Base-by-base conservation (phyloP, 202 grass and related monocot species). In the Carex arenaria region DNA sequence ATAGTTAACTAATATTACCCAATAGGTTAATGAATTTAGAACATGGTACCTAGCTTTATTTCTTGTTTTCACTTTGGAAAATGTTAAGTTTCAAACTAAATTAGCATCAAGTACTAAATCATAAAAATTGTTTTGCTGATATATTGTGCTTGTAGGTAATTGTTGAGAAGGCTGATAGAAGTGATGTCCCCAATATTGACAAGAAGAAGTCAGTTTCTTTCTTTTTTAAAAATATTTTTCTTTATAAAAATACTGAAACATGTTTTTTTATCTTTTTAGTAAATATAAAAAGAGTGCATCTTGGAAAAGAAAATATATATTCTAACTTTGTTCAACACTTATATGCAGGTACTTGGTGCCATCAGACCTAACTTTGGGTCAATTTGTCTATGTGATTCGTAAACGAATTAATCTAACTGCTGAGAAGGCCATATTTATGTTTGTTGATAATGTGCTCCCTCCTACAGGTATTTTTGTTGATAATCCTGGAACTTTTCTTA, bases 351-450 rank as follows among this genome's bases (percentile, higher is more conserved):
- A 56, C 62, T 54, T 87, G 55, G 85, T 87, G 23, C 85, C 85
- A 0, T 82, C 85, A 56, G 85, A 87, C 60, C 22, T 87, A 74
- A 87, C 85, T 8, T 59, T 87, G 19, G 85, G 85, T 38, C 85
- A 87, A 64, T 83, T 87, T 76, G 85, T 82, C 11, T 82, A 87
- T 67, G 85, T 87, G 7, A 83, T 87, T 77, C 85, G 85, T 13
- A 87, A 87, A 47, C 83, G 85, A 87, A 87, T 87, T 10, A 82
- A 87, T 83, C 79, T 87, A 40, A 83, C 10, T 31, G 57, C 85
- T 42, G 85, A 87, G 57, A 87, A 87, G 28, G 85, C 85, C 68
- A 87, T 87, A 62, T 87, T 87, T 65, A 87, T 87, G 85, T 87
- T 87, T 56, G 85, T 87, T 3, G 85, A 87, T 59, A 87, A 87